These are phyloP conservation scores for Kazachstania kunashirensis DNA, from an alignment of 805 yeast species.

Conservation along the genomic window DNA sequence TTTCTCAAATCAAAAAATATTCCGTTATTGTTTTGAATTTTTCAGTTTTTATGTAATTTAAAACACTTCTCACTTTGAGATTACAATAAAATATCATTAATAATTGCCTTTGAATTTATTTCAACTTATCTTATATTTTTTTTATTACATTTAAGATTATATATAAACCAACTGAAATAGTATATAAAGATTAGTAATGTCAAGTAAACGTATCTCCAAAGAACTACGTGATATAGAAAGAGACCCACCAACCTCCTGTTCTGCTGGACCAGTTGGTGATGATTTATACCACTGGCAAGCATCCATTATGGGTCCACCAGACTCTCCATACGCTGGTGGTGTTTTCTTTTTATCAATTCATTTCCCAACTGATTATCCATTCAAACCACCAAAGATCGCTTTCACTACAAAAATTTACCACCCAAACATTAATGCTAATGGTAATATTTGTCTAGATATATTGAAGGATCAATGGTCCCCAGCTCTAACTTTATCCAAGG, in stretches of 20 bases:
- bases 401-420: conserved; percentile 94
- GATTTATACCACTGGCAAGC: conserved; percentile 99
- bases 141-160: too few species aligned
- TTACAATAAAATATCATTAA: too few species aligned
- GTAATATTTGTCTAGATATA: conserved; percentile 91
- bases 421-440: conserved; percentile 90
- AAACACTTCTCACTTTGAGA: too few species aligned
- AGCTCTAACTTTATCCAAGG: conserved; percentile 90
- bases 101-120: too few species aligned
- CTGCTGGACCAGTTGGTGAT: conserved; percentile 97
- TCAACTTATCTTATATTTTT: too few species aligned
- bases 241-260: conserved; percentile 97
- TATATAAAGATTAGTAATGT: too few species aligned
- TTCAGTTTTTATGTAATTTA: too few species aligned
- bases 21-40: too few species aligned
- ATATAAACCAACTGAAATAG: too few species aligned
- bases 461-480: conserved; percentile 98
- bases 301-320: conserved; percentile 96
- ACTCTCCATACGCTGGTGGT: conserved; percentile 81
- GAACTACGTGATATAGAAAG: conserved; percentile 32
- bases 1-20: too few species aligned
- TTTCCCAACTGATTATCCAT: conserved; percentile 97
- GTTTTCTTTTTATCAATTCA: conserved; percentile 90
- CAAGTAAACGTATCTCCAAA: conserved; percentile 9
- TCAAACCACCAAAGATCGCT: conserved; percentile 88